Evolutionary conservation across 1,284 basidiomycete species (phyloP).

Genomic region (Pseudozyma pruni): DNA sequence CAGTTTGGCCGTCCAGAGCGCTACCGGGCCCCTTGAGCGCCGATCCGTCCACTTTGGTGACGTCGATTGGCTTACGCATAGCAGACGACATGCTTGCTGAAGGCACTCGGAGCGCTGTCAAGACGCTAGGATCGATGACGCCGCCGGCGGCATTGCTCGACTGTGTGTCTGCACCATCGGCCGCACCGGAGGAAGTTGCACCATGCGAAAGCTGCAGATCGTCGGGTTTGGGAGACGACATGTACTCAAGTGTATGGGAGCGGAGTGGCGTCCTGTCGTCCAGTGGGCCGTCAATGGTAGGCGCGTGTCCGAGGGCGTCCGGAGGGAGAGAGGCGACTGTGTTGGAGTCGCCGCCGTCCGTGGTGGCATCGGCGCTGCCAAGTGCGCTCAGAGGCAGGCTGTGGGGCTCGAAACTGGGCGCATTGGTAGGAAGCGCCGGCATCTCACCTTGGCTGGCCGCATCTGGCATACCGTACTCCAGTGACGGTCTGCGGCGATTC

Average conservation of each 20-base stretch:
- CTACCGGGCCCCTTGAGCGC: background rate
- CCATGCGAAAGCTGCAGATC: background rate
- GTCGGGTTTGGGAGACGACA: constrained; percentile 7
- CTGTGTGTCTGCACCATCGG: background rate
- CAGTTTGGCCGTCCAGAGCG: background rate
- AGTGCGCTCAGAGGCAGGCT: constrained; percentile 32
- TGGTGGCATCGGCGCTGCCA: constrained; percentile 18
- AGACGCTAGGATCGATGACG: constrained; percentile 23
- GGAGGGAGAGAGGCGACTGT: constrained; percentile 17
- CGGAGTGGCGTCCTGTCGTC: constrained; percentile 8
- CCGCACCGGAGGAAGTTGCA: background rate
- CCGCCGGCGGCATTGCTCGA: constrained; percentile 3
- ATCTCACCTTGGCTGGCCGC: background rate
- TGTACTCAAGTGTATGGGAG: constrained; percentile 15
- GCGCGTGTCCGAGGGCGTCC: background rate
- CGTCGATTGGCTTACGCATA: constrained; percentile 10
- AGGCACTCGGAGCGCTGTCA: constrained; percentile 29
- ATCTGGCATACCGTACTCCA: constrained; percentile 28
- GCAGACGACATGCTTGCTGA: constrained; percentile 45
- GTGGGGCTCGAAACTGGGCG: constrained; percentile 17
- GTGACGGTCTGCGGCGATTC: constrained; percentile 25
- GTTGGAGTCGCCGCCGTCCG: constrained; percentile 13
- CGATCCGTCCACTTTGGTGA: background rate
- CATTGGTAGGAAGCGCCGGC: constrained; percentile 1
- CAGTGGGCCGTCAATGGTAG: background rate